These are phyloP conservation scores for Claviceps monticola DNA, from an alignment of 2,329 filamentous ascomycete genomes.

Conservation along the genomic window DNA sequence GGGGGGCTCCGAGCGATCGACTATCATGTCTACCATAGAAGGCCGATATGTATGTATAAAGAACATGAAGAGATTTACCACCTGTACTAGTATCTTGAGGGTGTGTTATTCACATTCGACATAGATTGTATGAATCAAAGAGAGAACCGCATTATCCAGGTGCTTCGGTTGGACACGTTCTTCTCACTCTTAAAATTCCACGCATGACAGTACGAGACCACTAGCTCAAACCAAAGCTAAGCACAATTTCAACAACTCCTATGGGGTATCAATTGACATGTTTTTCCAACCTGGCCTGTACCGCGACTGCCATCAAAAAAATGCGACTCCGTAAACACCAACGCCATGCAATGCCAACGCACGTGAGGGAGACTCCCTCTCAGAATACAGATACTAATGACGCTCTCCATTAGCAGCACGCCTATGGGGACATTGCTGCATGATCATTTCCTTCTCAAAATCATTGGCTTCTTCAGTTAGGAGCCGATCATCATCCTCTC, in stretches of 20 bases:
- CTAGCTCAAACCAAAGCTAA: background rate
- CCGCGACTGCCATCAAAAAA: background rate
- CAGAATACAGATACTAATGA: constrained; percentile 8
- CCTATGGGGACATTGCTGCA: constrained; percentile 26
- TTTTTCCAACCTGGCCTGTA: constrained; percentile 5
- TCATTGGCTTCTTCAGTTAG: constrained; percentile 57
- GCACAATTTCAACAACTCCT: background rate
- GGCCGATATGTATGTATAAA: constrained; percentile 25
- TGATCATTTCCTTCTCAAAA: constrained; percentile 28
- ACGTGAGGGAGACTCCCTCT: background rate
- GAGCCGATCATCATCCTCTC: constrained; percentile 70
- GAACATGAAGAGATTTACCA: constrained; percentile 7
- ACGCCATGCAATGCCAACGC: constrained; percentile 9
- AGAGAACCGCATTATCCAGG: background rate
- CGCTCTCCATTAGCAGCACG: constrained; percentile 18
- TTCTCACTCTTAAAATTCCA: background rate
- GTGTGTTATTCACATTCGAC: background rate
- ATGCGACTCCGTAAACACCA: constrained; percentile 4
- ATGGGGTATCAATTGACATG: constrained; percentile 16
- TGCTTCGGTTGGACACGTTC: background rate
- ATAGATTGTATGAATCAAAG: background rate
- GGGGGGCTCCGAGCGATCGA: background rate
- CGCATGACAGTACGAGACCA: background rate
- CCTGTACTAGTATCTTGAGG: constrained; percentile 24
- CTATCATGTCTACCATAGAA: constrained; percentile 18